phyloP scores from a whole-genome alignment of 176 grass and related monocot genomes.

The Alloteropsis semialata region DNA sequence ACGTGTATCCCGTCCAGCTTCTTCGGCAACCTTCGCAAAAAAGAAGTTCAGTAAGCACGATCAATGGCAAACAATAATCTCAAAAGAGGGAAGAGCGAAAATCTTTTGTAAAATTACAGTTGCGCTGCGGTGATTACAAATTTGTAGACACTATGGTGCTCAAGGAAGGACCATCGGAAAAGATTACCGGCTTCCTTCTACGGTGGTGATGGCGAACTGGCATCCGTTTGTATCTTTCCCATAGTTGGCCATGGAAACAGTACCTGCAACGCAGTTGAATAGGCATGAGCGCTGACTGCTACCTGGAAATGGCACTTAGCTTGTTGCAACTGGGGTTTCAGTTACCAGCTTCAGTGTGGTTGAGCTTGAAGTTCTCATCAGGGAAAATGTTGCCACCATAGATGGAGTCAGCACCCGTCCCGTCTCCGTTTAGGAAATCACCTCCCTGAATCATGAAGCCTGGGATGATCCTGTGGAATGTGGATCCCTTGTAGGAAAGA shows the following conservation, averaged over 20 bases:
- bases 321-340: not conserved
- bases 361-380: slow-evolving; percentile 20
- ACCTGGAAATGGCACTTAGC: not conserved
- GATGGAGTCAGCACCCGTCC: not conserved
- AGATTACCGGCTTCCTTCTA: slow-evolving; percentile 43
- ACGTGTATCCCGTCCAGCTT: slow-evolving; percentile 43
- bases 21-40: slow-evolving; percentile 33
- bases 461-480: slow-evolving; percentile 11
- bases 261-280: not conserved
- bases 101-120: not conserved
- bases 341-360: not conserved
- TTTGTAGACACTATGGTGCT: not conserved
- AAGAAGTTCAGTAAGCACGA: not conserved
- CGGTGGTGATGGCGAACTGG: slow-evolving; percentile 69
- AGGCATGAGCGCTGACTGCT: not conserved
- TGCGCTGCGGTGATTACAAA: too few species aligned
- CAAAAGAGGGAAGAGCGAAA: not conserved
- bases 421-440: not conserved
- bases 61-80: not conserved
- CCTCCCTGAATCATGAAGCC: slow-evolving; percentile 26
- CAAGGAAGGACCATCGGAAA: not conserved
- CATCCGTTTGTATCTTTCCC: slow-evolving; percentile 53
- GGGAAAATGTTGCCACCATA: not conserved
- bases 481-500: slow-evolving; percentile 18
- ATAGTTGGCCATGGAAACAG: slow-evolving; percentile 64